Conservation (phyloP, 2,329 filamentous ascomycete species). For the Fusarium graminum region DNA sequence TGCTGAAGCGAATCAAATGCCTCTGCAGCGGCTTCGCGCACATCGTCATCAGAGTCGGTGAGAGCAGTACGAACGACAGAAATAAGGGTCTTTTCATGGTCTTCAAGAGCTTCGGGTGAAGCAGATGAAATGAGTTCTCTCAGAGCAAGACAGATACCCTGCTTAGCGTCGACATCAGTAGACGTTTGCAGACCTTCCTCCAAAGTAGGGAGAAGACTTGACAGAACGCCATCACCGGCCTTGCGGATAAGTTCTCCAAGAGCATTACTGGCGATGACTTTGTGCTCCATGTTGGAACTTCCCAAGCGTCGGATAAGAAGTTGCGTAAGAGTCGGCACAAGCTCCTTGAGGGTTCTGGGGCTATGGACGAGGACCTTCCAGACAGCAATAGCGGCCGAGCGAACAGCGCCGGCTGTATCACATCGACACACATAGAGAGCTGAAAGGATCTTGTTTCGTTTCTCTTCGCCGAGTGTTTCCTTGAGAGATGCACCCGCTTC, state of each 20-base stretch:
- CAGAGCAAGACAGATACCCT: conserved; percentile 96
- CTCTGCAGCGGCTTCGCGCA: conserved; percentile 94
- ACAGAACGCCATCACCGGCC: conserved; percentile 92
- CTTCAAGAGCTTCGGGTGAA: conserved; percentile 87
- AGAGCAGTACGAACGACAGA: conserved; percentile 93
- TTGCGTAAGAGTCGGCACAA: conserved; percentile 94
- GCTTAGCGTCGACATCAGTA: conserved; percentile 91
- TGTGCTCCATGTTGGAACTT: conserved; percentile 98
- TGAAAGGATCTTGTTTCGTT: conserved; percentile 97
- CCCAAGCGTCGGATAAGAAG: conserved; percentile 93
- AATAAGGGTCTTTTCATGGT: conserved; percentile 95
- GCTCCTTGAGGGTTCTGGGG: conserved; percentile 91
- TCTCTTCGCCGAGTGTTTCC: conserved; percentile 94
- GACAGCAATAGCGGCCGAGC: conserved; percentile 88
- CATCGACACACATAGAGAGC: conserved; percentile 97
- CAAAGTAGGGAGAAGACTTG: conserved; percentile 88
- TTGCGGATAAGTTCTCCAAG: conserved; percentile 97
- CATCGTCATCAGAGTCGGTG: conserved; percentile 88
- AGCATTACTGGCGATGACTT: conserved; percentile 97
- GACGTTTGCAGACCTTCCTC: conserved; percentile 91
- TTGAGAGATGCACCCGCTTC: conserved; percentile 94
- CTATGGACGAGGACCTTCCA: conserved; percentile 98
- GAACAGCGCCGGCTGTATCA: conserved; percentile 93
- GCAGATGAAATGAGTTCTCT: conserved; percentile 93
- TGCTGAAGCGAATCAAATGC: conserved; percentile 96